Evolutionary conservation across 2,329 filamentous ascomycete species (phyloP).

Genomic region (Biscogniauxia marginata): DNA sequence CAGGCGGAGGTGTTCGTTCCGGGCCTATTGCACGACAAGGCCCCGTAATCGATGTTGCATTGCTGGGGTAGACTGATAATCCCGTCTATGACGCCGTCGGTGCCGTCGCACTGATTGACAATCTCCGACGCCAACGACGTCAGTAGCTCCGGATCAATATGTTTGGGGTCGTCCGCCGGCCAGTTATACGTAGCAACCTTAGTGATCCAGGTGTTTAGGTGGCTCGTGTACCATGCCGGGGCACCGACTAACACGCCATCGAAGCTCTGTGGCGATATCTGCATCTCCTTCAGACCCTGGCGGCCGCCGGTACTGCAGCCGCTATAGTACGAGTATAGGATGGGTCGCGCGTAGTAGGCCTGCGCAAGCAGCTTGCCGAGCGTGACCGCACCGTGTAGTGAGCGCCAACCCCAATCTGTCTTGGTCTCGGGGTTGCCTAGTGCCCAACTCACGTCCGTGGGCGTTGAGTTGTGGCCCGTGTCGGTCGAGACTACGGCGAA

Average conservation of each 20-base stretch:
- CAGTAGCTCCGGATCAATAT: constrained; percentile 48
- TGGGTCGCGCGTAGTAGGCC: constrained; percentile 45
- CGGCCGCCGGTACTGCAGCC: constrained; percentile 60
- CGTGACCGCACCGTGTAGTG: constrained; percentile 48
- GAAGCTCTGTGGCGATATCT: constrained; percentile 54
- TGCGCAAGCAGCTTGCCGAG: constrained; percentile 46
- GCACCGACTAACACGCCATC: constrained; percentile 54
- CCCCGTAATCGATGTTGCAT: constrained; percentile 44
- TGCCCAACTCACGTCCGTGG: constrained; percentile 37
- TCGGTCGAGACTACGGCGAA: constrained; percentile 43
- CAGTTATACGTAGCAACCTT: constrained; percentile 48
- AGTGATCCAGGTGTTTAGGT: constrained; percentile 43
- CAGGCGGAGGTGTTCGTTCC: constrained; percentile 34
- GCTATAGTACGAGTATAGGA: constrained; percentile 51
- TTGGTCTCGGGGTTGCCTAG: constrained; percentile 34
- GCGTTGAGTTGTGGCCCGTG: constrained; percentile 40
- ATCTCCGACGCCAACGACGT: constrained; percentile 39
- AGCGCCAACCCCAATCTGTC: constrained; percentile 39
- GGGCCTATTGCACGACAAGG: constrained; percentile 37
- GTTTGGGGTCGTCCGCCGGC: constrained; percentile 41
- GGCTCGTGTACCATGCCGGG: constrained; percentile 50
- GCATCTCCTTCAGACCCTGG: constrained; percentile 54
- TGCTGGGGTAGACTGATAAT: constrained; percentile 47
- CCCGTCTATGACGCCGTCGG: constrained; percentile 48
- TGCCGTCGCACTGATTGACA: constrained; percentile 47